These are phyloP conservation scores for Barbatosphaeria neglecta DNA, from an alignment of 495 filamentous ascomycete species.

Conservation along the genomic window DNA sequence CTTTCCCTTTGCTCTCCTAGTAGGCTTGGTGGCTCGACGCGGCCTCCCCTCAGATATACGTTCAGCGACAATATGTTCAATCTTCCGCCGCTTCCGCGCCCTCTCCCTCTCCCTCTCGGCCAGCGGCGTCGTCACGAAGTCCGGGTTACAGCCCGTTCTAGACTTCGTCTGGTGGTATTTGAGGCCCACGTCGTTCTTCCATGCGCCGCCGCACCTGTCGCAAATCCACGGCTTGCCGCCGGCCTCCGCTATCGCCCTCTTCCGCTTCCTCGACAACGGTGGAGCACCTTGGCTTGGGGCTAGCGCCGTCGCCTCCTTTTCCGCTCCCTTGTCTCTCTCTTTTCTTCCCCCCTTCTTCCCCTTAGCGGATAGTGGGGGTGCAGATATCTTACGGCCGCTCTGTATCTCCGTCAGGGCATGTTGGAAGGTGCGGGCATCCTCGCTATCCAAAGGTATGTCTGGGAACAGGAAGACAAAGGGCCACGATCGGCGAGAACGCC, in stretches of 20 bases:
- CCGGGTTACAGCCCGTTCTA: slow-evolving; percentile 36
- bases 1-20: not conserved
- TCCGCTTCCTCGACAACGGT: slow-evolving; percentile 6
- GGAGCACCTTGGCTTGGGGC: too few species aligned
- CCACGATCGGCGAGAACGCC: not conserved
- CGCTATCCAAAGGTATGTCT: not conserved
- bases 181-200: slow-evolving; percentile 41
- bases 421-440: not conserved
- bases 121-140: slow-evolving; percentile 21
- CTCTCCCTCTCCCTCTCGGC: slow-evolving; percentile 10
- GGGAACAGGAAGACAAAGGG: slow-evolving; percentile 9
- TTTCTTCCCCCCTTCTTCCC: not conserved
- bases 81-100: slow-evolving; percentile 11
- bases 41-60: not conserved
- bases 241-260: slow-evolving; percentile 2
- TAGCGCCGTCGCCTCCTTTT: too few species aligned
- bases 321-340: not conserved
- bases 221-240: slow-evolving; percentile 24
- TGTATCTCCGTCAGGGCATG: not conserved
- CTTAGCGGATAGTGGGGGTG: not conserved
- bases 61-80: not conserved
- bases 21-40: not conserved
- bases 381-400: not conserved
- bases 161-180: slow-evolving; percentile 41
- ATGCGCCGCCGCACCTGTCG: slow-evolving; percentile 33